Evolutionary conservation across 768 basidiomycete species (phyloP).

Genomic region (Gloeophyllum trabeum): DNA sequence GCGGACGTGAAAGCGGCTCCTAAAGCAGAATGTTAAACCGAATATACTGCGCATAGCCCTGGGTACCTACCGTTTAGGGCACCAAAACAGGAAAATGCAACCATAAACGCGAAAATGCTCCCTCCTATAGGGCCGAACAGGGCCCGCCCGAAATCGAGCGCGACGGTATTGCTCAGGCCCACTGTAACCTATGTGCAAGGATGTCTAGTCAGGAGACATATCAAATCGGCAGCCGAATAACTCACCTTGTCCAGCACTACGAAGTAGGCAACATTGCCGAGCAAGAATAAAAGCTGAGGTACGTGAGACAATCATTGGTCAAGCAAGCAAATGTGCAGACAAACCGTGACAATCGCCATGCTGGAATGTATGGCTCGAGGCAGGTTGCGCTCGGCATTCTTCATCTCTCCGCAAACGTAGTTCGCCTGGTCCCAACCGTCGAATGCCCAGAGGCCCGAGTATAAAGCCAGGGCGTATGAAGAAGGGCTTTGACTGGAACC

Average conservation of each 20-base stretch:
- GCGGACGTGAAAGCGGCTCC: conserved; percentile 67
- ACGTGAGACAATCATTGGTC: not conserved
- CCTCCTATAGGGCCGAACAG: conserved; percentile 85
- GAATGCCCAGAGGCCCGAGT: conserved; percentile 92
- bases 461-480: conserved; percentile 85
- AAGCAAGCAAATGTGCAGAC: conserved; percentile 13
- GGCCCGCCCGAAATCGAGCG: conserved; percentile 84
- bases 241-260: conserved; percentile 78
- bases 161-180: conserved; percentile 75
- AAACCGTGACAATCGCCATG: conserved; percentile 71
- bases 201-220: conserved; percentile 2
- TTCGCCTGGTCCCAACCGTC: conserved; percentile 96
- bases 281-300: conserved; percentile 57
- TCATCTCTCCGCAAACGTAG: conserved; percentile 86
- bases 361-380: conserved; percentile 86
- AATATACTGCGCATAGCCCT: not conserved
- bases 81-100: conserved; percentile 92
- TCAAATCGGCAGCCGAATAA: not conserved
- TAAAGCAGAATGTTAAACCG: conserved; percentile 15
- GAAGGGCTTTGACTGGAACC: conserved; percentile 72
- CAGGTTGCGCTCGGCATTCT: conserved; percentile 73
- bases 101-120: conserved; percentile 78
- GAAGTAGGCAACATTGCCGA: conserved; percentile 86
- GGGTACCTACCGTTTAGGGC: conserved; percentile 65
- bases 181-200: conserved; percentile 36